These are phyloP conservation scores for Candida nitratophila DNA, from an alignment of 805 yeast genomes.

Conservation along the genomic window DNA sequence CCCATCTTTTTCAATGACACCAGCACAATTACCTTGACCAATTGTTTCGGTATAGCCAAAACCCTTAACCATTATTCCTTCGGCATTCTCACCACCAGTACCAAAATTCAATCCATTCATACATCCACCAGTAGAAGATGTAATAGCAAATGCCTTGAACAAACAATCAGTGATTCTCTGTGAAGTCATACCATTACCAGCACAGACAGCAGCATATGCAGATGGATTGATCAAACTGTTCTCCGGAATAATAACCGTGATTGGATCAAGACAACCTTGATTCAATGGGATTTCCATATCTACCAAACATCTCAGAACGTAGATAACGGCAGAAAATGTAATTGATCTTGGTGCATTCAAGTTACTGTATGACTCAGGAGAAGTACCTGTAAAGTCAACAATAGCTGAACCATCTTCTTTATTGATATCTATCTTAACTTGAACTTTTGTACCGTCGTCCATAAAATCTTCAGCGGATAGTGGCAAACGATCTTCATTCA, in stretches of 20 bases:
- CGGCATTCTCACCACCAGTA: conserved; percentile 50
- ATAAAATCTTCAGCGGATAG: conserved; percentile 51
- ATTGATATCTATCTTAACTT: conserved; percentile 37
- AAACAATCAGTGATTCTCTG: conserved; percentile 90
- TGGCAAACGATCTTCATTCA: conserved; percentile 27
- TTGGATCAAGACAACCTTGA: conserved; percentile 85
- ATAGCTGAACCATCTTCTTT: conserved; percentile 41
- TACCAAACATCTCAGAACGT: conserved; percentile 78
- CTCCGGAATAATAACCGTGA: conserved; percentile 57
- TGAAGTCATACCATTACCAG: conserved; percentile 91
- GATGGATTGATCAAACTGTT: conserved; percentile 66
- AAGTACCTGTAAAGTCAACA: conserved; percentile 83
- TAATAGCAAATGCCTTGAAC: conserved; percentile 76
- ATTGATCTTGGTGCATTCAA: conserved; percentile 91
- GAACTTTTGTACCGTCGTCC: conserved; percentile 76
- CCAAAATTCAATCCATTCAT: conserved; percentile 94
- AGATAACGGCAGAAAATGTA: conserved; percentile 80
- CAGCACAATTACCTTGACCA: conserved; percentile 75
- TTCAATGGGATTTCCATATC: conserved; percentile 86
- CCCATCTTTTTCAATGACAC: conserved; percentile 32
- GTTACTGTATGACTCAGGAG: conserved; percentile 80
- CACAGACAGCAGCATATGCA: conserved; percentile 88
- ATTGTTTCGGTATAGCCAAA: conserved; percentile 93
- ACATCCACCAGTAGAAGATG: conserved; percentile 95
- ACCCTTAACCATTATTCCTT: conserved; percentile 48